These are phyloP conservation scores for Corylus americana DNA, from an alignment of 306 rosid genomes.

Conservation along the genomic window DNA sequence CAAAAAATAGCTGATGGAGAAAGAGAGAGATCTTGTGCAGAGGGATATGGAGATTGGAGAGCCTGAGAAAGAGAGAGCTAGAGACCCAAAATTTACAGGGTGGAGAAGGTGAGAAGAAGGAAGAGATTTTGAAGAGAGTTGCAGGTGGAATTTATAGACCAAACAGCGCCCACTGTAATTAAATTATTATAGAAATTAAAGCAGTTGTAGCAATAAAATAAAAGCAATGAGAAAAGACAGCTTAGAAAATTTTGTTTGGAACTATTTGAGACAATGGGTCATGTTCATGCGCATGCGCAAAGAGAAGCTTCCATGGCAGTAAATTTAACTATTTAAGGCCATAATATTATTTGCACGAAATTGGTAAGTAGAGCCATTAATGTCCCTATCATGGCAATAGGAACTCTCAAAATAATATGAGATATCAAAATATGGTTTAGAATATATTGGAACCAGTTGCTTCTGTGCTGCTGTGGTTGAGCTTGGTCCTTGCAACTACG, in stretches of 20 bases:
- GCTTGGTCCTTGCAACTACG: constrained; percentile 32
- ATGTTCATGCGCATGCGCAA: background rate
- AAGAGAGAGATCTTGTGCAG: constrained; percentile 24
- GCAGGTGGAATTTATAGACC: constrained; percentile 55
- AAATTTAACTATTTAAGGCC: background rate
- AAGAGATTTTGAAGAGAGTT: constrained; percentile 57
- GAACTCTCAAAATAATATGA: too few species aligned
- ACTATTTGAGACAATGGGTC: background rate
- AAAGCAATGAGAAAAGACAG: background rate
- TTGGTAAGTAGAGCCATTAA: background rate
- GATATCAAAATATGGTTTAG: too few species aligned
- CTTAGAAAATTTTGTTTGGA: background rate
- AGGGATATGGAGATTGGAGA: constrained; percentile 3
- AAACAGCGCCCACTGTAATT: constrained; percentile 24
- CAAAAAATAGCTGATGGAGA: background rate
- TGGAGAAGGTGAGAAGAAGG: constrained; percentile 40
- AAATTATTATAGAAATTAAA: constrained; percentile 26
- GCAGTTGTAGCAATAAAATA: constrained; percentile 4
- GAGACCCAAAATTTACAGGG: constrained; percentile 15
- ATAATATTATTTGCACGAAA: background rate
- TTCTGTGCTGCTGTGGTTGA: constrained; percentile 33
- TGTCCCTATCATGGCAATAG: too few species aligned
- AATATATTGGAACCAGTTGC: constrained; percentile 25
- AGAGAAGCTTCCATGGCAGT: constrained; percentile 5
- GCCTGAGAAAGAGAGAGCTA: background rate